Percentiles rank a stretch among this genome's conserved stretches.
Evolutionary conservation across 345 rosid genomes (phyloP).

Genomic region (Syzygium aromaticum): DNA sequence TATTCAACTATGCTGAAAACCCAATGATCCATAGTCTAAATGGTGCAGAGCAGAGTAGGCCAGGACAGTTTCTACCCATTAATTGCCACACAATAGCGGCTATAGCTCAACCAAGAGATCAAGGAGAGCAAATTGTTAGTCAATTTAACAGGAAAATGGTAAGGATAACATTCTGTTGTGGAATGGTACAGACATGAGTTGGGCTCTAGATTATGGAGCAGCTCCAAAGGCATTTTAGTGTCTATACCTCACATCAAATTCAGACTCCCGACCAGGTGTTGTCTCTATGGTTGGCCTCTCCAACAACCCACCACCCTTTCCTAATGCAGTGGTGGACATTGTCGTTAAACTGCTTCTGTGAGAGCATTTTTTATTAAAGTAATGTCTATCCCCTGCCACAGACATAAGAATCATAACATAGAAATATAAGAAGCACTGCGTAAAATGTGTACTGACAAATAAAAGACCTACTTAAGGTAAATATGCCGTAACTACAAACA

Average conservation of each 20-base stretch:
- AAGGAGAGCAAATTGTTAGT: neutral
- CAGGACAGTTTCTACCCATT: neutral
- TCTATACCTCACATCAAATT: slow-evolving; percentile 15
- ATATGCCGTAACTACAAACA: neutral
- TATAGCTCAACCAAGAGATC: neutral
- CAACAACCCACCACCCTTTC: slow-evolving; percentile 20
- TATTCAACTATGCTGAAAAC: neutral
- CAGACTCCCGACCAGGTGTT: slow-evolving; percentile 19
- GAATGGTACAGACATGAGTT: neutral
- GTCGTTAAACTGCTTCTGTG: slow-evolving; percentile 4
- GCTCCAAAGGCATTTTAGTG: neutral
- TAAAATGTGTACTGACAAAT: neutral
- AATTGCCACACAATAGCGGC: neutral
- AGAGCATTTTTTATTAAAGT: slow-evolving; percentile 5
- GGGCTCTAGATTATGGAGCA: neutral
- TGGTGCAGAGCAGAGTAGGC: neutral
- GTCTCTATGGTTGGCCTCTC: slow-evolving; percentile 21
- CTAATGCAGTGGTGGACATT: slow-evolving; percentile 10
- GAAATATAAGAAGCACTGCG: neutral
- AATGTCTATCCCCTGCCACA: slow-evolving; percentile 8
- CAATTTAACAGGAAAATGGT: neutral
- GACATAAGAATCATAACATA: neutral
- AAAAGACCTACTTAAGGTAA: neutral
- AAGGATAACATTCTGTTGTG: neutral
- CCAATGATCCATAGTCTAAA: neutral